Percentiles rank a stretch among this genome's conserved stretches.
Conservation (phyloP, 345 rosid species). For the Rubroshorea leprosula region DNA sequence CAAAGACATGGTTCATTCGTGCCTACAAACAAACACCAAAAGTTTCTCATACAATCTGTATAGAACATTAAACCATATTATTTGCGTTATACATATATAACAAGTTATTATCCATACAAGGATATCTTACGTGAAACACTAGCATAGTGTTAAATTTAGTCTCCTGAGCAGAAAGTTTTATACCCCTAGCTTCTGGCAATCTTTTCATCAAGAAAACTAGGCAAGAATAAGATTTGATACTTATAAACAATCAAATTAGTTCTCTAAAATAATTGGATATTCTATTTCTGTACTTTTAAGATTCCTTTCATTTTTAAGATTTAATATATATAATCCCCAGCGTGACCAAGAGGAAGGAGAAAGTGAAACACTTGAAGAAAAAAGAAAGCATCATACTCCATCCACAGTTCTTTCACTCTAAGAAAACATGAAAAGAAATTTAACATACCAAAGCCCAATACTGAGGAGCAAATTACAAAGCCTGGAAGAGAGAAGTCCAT, state of each 20-base stretch:
- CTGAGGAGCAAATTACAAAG: slow-evolving; percentile 64
- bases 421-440: slow-evolving; percentile 1
- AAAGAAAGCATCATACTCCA: background rate
- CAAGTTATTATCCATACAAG: no score
- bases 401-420: background rate
- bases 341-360: background rate
- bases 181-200: background rate
- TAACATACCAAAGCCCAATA: slow-evolving; percentile 72
- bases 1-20: no score
- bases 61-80: no score
- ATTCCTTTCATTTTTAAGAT: background rate
- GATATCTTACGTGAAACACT: no score
- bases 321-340: background rate
- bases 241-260: no score
- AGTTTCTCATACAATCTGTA: no score
- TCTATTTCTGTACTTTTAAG: background rate
- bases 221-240: no score
- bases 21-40: no score
- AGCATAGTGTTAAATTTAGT: no score
- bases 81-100: no score
- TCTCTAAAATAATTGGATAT: no score
- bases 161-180: background rate
- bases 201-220: background rate
- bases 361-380: no score
- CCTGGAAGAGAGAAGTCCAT: slow-evolving; percentile 86